Percentiles rank a stretch among this genome's conserved stretches.
These are phyloP conservation scores for Phaffia rhodozyma DNA, from an alignment of 1,284 basidiomycete genomes.

Conservation along the genomic window DNA sequence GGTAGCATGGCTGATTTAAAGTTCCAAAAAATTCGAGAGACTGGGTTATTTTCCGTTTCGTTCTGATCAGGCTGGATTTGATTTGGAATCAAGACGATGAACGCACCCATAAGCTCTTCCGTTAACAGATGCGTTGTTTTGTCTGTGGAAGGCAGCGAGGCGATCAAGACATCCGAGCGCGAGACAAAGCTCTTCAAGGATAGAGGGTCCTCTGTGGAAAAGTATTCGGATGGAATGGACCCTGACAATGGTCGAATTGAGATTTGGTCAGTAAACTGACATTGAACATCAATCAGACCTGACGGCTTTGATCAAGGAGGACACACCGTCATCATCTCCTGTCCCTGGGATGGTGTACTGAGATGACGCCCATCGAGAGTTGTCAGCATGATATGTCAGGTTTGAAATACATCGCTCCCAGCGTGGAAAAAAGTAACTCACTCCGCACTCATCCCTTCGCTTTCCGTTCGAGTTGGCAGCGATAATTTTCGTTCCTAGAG, in stretches of 20 bases:
- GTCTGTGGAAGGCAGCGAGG: slow-evolving; percentile 31
- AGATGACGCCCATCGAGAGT: neutral
- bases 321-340: slow-evolving; percentile 31
- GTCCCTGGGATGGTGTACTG: slow-evolving; percentile 33
- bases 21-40: neutral
- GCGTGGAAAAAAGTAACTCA: slow-evolving; percentile 18
- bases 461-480: slow-evolving; percentile 33
- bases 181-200: slow-evolving; percentile 30
- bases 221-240: slow-evolving; percentile 28
- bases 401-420: no score
- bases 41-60: neutral
- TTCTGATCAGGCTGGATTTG: no score
- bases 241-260: slow-evolving; percentile 18
- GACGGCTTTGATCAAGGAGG: no score
- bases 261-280: neutral
- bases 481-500: slow-evolving; percentile 30
- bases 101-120: slow-evolving; percentile 28
- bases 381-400: neutral
- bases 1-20: slow-evolving; percentile 25
- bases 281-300: neutral
- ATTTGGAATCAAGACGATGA: no score
- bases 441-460: slow-evolving; percentile 28
- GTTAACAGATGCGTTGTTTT: slow-evolving; percentile 28
- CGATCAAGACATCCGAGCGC: slow-evolving; percentile 30
- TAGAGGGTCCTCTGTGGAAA: slow-evolving; percentile 26